phyloP scores from a whole-genome alignment of 2,329 filamentous ascomycete species.

The Botrytis medusae region DNA sequence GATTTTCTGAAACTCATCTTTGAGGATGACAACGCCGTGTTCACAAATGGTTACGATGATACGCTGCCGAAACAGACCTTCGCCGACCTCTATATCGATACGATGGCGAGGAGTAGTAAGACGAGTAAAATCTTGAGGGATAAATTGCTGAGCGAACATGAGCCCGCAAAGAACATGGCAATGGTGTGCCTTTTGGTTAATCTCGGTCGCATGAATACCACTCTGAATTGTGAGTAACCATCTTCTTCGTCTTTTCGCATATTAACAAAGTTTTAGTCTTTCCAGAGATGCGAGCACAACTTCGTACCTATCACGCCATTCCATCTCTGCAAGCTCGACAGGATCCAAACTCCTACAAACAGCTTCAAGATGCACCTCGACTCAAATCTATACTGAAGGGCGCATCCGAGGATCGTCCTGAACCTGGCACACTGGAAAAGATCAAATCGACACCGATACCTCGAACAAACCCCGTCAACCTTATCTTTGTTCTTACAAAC shows the following conservation, averaged over 20 bases:
- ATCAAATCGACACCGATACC: constrained; percentile 69
- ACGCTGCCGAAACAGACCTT: constrained; percentile 69
- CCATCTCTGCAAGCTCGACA: constrained; percentile 93
- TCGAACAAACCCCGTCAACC: constrained; percentile 94
- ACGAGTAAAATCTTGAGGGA: constrained; percentile 98
- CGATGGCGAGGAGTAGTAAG: constrained; percentile 98
- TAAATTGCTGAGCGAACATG: constrained; percentile 88
- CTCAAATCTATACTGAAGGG: constrained; percentile 97
- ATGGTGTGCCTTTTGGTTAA: constrained; percentile 99
- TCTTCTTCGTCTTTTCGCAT: constrained; percentile 18
- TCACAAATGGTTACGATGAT: constrained; percentile 78
- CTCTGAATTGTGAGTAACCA: constrained; percentile 76
- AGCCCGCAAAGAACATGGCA: constrained; percentile 94
- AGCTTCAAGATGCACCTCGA: constrained; percentile 91
- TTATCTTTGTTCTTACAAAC: constrained; percentile 91
- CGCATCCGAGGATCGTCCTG: constrained; percentile 84
- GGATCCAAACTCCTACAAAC: constrained; percentile 95
- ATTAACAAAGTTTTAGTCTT: constrained; percentile 66
- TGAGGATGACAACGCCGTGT: constrained; percentile 71
- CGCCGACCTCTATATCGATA: constrained; percentile 95
- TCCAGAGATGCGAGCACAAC: constrained; percentile 96
- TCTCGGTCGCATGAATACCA: constrained; percentile 98
- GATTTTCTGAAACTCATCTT: constrained; percentile 82
- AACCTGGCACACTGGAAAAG: constrained; percentile 80
- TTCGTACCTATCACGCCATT: constrained; percentile 97